Conservation (phyloP, 345 rosid genomes). For the Brassica cretica region DNA sequence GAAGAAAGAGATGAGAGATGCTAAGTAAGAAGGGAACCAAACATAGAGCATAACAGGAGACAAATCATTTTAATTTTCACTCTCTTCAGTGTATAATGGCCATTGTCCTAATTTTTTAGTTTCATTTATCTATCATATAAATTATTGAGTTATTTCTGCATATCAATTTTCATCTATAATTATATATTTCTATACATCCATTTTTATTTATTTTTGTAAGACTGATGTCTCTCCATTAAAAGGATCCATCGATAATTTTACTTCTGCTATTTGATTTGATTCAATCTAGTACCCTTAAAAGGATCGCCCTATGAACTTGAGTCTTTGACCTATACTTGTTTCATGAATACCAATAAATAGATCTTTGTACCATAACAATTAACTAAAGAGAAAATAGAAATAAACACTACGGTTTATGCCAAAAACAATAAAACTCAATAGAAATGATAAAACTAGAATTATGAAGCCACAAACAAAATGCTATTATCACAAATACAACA, state of each 20-base stretch:
- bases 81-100: constrained; percentile 38
- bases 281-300: constrained; percentile 37
- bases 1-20: constrained; percentile 25
- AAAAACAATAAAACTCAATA: not conserved
- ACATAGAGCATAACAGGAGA: constrained; percentile 68
- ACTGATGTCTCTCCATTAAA: not conserved
- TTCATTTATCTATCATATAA: constrained; percentile 20
- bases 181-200: not conserved
- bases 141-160: constrained; percentile 11
- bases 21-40: constrained; percentile 72
- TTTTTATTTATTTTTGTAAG: not conserved
- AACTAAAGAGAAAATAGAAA: not conserved
- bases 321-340: constrained; percentile 43
- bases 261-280: constrained; percentile 34
- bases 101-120: constrained; percentile 31
- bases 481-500: constrained; percentile 33
- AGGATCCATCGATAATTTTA: not conserved
- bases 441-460: not conserved
- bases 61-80: constrained; percentile 45
- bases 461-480: constrained; percentile 35
- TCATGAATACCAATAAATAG: constrained; percentile 53
- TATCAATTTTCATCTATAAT: not conserved
- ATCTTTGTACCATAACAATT: constrained; percentile 16
- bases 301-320: constrained; percentile 43
- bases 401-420: not conserved